Evolutionary conservation across 352 stramenopile species (phyloP).

Genomic region (Pythium scleroteichum): DNA sequence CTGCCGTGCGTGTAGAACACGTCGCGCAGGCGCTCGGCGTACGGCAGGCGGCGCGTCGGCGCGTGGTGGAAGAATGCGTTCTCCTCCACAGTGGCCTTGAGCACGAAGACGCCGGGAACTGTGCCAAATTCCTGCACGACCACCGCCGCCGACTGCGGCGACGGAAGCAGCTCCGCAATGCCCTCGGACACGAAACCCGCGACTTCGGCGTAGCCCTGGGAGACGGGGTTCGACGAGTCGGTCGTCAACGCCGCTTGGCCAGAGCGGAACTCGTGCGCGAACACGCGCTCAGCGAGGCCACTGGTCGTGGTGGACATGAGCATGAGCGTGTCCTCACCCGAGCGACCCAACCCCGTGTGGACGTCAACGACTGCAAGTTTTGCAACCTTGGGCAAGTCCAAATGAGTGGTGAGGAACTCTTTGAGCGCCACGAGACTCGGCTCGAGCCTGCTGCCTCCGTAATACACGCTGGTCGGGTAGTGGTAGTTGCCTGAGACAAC

Average conservation of each 20-base stretch:
- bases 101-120: conserved; percentile 53
- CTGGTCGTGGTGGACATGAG: conserved; percentile 27
- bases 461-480: conserved; percentile 75
- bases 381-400: conserved; percentile 39
- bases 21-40: conserved; percentile 64
- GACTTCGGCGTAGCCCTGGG: conserved; percentile 55
- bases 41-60: conserved; percentile 45
- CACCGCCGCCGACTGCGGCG: conserved; percentile 18
- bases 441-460: conserved; percentile 77
- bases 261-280: conserved; percentile 24
- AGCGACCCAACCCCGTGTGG: conserved; percentile 89
- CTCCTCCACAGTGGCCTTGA: conserved; percentile 62
- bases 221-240: conserved; percentile 34
- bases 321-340: conserved; percentile 55
- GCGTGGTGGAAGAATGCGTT: conserved; percentile 61
- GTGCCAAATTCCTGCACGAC: conserved; percentile 79
- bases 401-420: conserved; percentile 55
- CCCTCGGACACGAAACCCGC: conserved; percentile 47
- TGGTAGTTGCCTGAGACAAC: conserved; percentile 91
- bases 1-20: conserved; percentile 81
- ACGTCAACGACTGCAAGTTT: conserved; percentile 88
- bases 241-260: conserved; percentile 29
- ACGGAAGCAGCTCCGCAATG: conserved; percentile 33
- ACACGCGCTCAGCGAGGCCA: conserved; percentile 7
- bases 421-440: conserved; percentile 62